Evolutionary conservation across 1,139 yeast genomes (phyloP), one percentile per base, ranked within the genome.

Genomic region (Geotrichum histeridarum): DNA sequence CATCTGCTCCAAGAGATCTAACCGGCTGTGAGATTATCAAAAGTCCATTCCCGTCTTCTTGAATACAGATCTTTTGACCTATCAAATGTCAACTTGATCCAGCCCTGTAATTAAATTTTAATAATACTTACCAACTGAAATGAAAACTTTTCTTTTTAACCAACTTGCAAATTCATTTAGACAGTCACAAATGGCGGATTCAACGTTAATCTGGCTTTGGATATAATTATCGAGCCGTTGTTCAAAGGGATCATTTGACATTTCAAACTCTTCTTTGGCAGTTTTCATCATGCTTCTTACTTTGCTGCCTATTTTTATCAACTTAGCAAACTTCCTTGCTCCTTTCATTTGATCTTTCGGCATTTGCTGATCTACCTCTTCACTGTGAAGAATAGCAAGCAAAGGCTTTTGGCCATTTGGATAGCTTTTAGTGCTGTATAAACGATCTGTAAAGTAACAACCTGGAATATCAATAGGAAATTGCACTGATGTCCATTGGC

Each of bases 221-320:
- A 32, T 11, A 30, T 31, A 48, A 17, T 42, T 14, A 2, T 14
- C 8, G 15, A 5, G 22, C 14, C 31, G 12, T 3, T 22, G 18
- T 35, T 45, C 49, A 8, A 12, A 4, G 12, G 41, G n/a, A 9
- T 36, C 33, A 12, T 8, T 35, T 6, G 41, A 33, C 6, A n/a
- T 33, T 11, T 45, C 49, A 15, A 35, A 27, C 4, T 11, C 6
- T 35, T 14, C 18, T 14, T 36, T 42, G 14, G 35, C 17, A 8
- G 17, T 14, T 8, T 8, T 18, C 11, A 48, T 22, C 15, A 36
- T 17, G 6, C 18, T 18, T 14, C 51, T 42, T 35, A 48, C 51
- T 12, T 9, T 41, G 33, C 47, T 42, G 12, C 51, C 51, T 12
- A 48, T 46, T 15, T 36, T 47, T 11, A 48, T 32, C 47, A 48